A percentile compares a stretch with the other conserved stretches of the same genome.
Evolutionary conservation across 2,329 filamentous ascomycete species (phyloP).

Genomic region (Sporothrix luriei): DNA sequence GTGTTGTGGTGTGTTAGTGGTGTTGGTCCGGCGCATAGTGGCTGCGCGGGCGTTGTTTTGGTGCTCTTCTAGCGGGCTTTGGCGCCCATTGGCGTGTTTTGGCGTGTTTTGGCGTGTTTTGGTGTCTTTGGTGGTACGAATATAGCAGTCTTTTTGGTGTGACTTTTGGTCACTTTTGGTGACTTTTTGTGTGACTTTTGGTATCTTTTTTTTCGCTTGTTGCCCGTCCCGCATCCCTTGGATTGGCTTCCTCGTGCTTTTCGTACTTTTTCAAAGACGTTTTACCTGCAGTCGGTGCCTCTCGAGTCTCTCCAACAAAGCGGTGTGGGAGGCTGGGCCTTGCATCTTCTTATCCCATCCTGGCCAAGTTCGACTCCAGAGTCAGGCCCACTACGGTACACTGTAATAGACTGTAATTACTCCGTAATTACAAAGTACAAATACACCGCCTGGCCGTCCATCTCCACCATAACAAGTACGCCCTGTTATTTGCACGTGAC

Average conservation of each 20-base stretch:
- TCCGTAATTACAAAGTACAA: not conserved
- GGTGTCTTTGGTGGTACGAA: not conserved
- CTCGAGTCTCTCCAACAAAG: conserved; percentile 11
- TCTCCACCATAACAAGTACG: conserved; percentile 18
- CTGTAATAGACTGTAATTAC: too few species aligned
- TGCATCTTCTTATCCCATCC: conserved; percentile 24
- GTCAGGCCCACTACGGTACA: not conserved
- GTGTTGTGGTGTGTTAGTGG: conserved; percentile 22
- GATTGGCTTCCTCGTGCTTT: conserved; percentile 3
- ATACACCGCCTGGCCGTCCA: conserved; percentile 11
- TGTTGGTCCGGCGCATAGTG: conserved; percentile 19
- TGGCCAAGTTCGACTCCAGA: conserved; percentile 1
- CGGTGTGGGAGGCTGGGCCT: conserved; percentile 27
- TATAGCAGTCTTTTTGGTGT: not conserved
- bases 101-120: not conserved
- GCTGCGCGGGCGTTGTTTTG: not conserved
- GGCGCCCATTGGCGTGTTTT: not conserved
- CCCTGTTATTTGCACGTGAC: conserved; percentile 22
- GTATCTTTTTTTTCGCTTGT: not conserved
- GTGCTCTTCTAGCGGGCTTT: not conserved
- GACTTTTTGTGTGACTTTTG: not conserved
- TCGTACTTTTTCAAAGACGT: conserved; percentile 1
- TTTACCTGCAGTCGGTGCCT: not conserved
- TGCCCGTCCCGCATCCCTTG: not conserved
- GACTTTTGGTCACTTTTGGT: conserved; percentile 1